phyloP scores from a whole-genome alignment of 768 basidiomycete genomes.

The Pleurotus eryngii region DNA sequence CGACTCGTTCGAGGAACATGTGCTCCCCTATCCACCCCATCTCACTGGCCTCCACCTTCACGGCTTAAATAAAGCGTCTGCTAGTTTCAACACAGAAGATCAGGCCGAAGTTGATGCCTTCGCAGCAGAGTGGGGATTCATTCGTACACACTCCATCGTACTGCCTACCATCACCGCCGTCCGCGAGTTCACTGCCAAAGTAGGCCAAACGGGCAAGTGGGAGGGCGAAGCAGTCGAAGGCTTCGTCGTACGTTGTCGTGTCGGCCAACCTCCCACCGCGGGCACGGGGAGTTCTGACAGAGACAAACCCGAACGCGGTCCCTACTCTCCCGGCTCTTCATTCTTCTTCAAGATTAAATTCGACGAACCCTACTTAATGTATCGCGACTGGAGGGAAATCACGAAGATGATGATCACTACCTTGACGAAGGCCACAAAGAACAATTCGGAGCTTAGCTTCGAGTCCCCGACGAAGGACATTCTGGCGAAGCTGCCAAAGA shows the following conservation, averaged over 20 bases:
- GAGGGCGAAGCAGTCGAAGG: slow-evolving; percentile 85
- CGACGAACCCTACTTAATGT: slow-evolving; percentile 98
- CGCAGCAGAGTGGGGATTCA: slow-evolving; percentile 90
- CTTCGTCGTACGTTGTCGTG: slow-evolving; percentile 85
- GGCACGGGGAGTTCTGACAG: slow-evolving; percentile 19
- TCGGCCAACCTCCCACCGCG: slow-evolving; percentile 40
- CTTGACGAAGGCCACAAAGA: background rate
- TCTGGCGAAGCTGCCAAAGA: slow-evolving; percentile 47
- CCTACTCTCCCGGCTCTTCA: slow-evolving; percentile 75
- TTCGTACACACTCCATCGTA: slow-evolving; percentile 61
- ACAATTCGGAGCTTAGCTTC: slow-evolving; percentile 9
- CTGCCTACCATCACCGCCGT: slow-evolving; percentile 67
- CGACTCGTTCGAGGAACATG: slow-evolving; percentile 96
- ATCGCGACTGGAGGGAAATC: slow-evolving; percentile 94
- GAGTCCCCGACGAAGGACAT: slow-evolving; percentile 26
- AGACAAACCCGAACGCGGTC: slow-evolving; percentile 39
- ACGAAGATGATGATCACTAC: slow-evolving; percentile 69
- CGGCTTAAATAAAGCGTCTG: slow-evolving; percentile 75
- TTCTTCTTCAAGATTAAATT: slow-evolving; percentile 99
- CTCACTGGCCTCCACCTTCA: slow-evolving; percentile 90
- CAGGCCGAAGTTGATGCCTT: slow-evolving; percentile 70
- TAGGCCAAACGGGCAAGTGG: slow-evolving; percentile 72
- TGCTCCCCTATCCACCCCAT: slow-evolving; percentile 77
- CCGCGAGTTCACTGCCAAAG: slow-evolving; percentile 63
- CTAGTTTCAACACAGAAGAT: slow-evolving; percentile 68